Evolutionary conservation across 257 asterid genomes (phyloP), one percentile per base, ranked within the genome.

Genomic region (Solanum megistacrolobum): DNA sequence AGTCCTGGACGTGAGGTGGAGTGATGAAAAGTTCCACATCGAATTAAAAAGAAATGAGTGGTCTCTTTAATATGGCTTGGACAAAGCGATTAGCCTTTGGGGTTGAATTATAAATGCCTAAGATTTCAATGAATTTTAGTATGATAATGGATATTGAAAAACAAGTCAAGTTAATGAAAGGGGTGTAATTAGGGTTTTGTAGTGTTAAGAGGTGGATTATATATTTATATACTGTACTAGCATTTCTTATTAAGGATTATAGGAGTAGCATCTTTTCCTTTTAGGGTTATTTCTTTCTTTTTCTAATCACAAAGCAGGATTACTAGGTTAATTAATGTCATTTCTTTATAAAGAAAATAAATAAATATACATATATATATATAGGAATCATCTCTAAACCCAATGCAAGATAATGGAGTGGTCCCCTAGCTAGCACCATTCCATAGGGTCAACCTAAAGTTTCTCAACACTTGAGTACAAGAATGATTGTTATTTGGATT

Each of bases 381-480:
- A 46, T 31, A 9, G 68, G 27, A 81, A 81, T 48, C 43, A 48
- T 82, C 86, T 82, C 68, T 10, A 82, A 82, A 2, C 86, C 86
- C 86, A 82, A 82, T 13, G 69, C 39, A 31, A 31, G 11, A 82
- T 82, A 52, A 82, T 48, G 66, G 62, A 48, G 69, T 82, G 86
- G 86, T 48, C 86, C 86, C 86, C 25, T 29, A 27, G 9, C 62
- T 73, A 73, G 52, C 83, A 21, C 83, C 14, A 39, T 39, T 82
- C 69, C 43, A 82, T 82, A 82, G 86, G 69, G 86, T 82, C 86
- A 82, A 82, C 86, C 41, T 82, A 82, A 82, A 82, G 86, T 82
- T 82, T 82, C 31, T 82, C 86, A 48, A 48, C 69, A 82, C 86
- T 82, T 18, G 86, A 82, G 86, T 82, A 48, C 43, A 82, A 48